phyloP scores from a whole-genome alignment of 495 filamentous ascomycete genomes.

The Podospora bellae-mahoneyi region DNA sequence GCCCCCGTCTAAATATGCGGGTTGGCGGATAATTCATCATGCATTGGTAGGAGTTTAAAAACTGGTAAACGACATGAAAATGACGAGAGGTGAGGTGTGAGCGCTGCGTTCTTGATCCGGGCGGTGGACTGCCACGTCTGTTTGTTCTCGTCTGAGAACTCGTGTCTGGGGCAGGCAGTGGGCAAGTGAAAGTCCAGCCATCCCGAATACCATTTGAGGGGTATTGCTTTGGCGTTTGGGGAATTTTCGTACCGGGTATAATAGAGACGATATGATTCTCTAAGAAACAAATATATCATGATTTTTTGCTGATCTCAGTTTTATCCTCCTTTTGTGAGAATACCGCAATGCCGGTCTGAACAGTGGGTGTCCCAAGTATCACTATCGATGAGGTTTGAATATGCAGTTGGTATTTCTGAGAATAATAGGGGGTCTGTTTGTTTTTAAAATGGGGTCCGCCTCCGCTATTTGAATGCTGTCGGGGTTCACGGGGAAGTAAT shows the following conservation, averaged over 20 bases:
- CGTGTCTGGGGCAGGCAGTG: background rate
- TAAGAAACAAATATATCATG: background rate
- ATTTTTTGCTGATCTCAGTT: background rate
- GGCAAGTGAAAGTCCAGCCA: background rate
- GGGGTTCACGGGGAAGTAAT: too few species aligned
- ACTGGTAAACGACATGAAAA: background rate
- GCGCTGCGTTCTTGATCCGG: background rate
- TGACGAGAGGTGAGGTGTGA: background rate
- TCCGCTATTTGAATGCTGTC: too few species aligned
- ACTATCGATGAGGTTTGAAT: too few species aligned
- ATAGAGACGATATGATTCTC: background rate
- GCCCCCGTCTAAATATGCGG: constrained; percentile 53
- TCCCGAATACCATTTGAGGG: background rate
- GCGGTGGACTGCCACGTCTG: background rate
- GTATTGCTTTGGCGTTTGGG: background rate
- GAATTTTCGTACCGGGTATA: background rate
- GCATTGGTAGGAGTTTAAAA: constrained; percentile 14
- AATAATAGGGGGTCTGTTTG: too few species aligned
- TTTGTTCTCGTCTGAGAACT: background rate
- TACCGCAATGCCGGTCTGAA: too few species aligned
- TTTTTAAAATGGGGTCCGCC: too few species aligned
- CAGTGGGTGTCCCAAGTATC: too few species aligned
- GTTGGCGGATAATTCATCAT: background rate
- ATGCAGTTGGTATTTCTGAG: too few species aligned
- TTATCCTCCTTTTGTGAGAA: too few species aligned